Conservation (phyloP, 164 flowering plant species). For the Chimonanthus salicifolius region DNA sequence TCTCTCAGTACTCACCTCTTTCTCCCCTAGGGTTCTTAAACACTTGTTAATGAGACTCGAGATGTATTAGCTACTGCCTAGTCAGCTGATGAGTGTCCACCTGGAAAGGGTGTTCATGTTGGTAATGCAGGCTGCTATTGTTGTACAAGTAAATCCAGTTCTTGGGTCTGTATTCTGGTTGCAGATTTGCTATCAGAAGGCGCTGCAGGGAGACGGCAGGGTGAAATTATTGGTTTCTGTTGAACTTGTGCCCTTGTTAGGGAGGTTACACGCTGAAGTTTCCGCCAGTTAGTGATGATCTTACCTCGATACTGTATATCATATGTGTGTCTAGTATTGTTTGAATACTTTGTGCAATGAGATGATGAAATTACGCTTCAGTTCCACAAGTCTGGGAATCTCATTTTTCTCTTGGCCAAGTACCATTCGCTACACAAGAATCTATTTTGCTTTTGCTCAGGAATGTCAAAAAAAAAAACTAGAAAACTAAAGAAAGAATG, state of each 20-base stretch:
- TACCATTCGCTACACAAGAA: too few species aligned
- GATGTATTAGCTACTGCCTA: not conserved
- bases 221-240: not conserved
- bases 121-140: not conserved
- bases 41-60: not conserved
- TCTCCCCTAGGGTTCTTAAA: not conserved
- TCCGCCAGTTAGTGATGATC: not conserved
- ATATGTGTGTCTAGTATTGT: not conserved
- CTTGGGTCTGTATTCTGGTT: not conserved
- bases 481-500: too few species aligned
- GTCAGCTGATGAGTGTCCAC: not conserved
- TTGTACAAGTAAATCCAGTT: not conserved
- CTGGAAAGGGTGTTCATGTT: not conserved
- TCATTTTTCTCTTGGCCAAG: too few species aligned
- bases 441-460: too few species aligned
- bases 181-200: not conserved
- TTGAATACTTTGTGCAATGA: not conserved
- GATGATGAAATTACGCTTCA: not conserved
- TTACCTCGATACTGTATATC: not conserved
- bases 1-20: not conserved
- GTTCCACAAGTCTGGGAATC: not conserved
- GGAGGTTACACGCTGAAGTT: not conserved
- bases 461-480: too few species aligned
- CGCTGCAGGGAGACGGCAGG: not conserved
- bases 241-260: not conserved